Conservation (phyloP, 2,329 filamentous ascomycete species). For the Fusarium armeniacum region DNA sequence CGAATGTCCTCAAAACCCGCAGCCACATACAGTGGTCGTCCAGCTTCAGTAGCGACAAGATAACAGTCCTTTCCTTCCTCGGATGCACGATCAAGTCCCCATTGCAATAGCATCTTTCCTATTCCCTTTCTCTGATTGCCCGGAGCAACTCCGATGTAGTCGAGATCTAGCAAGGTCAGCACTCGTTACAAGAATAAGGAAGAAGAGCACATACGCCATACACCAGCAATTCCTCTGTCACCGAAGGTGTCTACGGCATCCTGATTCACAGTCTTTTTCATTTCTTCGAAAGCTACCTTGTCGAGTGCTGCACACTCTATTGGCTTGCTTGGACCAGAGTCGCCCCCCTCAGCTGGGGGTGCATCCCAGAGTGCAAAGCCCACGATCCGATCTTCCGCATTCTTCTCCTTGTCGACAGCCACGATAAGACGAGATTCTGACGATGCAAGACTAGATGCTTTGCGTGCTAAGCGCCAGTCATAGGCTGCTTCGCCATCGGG, state of each 20-base stretch:
- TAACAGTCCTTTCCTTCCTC: slow-evolving; percentile 17
- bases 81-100: slow-evolving; percentile 5
- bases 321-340: not conserved
- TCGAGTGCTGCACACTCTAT: slow-evolving; percentile 20
- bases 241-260: slow-evolving; percentile 12
- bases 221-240: slow-evolving; percentile 8
- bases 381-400: not conserved
- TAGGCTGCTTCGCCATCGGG: slow-evolving; percentile 27
- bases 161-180: slow-evolving; percentile 11
- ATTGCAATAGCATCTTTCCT: slow-evolving; percentile 7
- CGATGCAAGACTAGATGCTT: not conserved
- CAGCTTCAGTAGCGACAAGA: slow-evolving; percentile 19
- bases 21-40: slow-evolving; percentile 11
- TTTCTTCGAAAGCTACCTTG: slow-evolving; percentile 2
- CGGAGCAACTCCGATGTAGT: slow-evolving; percentile 20
- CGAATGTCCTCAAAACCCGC: slow-evolving; percentile 13
- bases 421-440: not conserved
- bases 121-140: slow-evolving; percentile 20
- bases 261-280: slow-evolving; percentile 18
- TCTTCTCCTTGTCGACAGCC: slow-evolving; percentile 5
- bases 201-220: slow-evolving; percentile 10
- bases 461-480: slow-evolving; percentile 26
- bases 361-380: slow-evolving; percentile 26
- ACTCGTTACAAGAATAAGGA: accelerated
- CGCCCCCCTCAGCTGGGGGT: not conserved